Conservation (phyloP, 495 filamentous ascomycete genomes). For the Cercophora newfieldiana region DNA sequence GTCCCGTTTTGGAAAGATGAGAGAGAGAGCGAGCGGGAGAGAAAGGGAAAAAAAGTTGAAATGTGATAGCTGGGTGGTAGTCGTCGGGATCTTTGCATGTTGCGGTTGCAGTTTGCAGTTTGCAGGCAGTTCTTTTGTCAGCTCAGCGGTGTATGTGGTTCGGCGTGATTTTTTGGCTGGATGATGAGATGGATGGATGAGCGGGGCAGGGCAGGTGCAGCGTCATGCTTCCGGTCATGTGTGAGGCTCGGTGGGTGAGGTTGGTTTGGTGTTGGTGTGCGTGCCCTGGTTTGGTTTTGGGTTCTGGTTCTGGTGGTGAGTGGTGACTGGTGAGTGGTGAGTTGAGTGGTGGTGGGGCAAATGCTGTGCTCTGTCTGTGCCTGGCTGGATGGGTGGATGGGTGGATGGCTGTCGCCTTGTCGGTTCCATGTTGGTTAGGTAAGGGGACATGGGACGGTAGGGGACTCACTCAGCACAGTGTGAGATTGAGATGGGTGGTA, state of each 20-base stretch:
- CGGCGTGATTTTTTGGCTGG: no score
- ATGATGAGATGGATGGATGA: no score
- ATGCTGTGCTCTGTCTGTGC: no score
- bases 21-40: no score
- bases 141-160: no score
- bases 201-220: neutral
- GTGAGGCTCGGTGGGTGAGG: neutral
- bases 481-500: neutral
- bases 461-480: neutral
- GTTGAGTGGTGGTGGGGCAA: no score
- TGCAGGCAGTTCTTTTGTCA: neutral
- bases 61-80: neutral
- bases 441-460: neutral
- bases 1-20: neutral
- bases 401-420: no score
- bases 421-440: neutral
- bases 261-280: neutral
- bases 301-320: neutral
- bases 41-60: no score
- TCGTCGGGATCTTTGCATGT: neutral
- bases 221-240: neutral
- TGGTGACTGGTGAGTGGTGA: no score
- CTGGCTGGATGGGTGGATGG: no score
- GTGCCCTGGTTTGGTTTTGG: neutral
- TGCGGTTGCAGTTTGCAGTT: neutral